Conservation (phyloP, 208 protist genomes). For the Herpetomonas tarakana region DNA sequence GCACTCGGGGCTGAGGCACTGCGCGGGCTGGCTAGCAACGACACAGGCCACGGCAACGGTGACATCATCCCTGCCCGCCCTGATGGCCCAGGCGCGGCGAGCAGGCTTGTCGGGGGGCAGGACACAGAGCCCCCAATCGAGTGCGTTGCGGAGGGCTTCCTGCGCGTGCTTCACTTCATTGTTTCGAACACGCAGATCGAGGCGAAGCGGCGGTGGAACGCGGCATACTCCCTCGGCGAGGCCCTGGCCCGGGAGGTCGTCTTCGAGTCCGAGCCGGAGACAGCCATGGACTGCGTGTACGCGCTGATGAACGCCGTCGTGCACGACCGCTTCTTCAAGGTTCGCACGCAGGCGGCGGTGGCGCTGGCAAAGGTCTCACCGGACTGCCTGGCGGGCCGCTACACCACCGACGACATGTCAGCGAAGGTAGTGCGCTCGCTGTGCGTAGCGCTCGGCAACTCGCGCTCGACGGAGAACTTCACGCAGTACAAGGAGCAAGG, state of each 20-base stretch:
- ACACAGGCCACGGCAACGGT: not conserved
- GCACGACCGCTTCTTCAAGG: conserved; percentile 76
- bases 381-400: conserved; percentile 22
- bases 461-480: conserved; percentile 51
- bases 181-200: conserved; percentile 25
- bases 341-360: conserved; percentile 70
- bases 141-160: conserved; percentile 67
- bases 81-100: too few relatives aligned
- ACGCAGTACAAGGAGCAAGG: conserved; percentile 67
- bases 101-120: too few relatives aligned
- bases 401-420: conserved; percentile 36
- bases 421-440: conserved; percentile 48
- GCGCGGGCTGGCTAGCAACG: not conserved
- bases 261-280: conserved; percentile 66
- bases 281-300: conserved; percentile 43
- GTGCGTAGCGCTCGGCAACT: conserved; percentile 49
- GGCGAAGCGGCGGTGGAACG: conserved; percentile 80
- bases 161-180: conserved; percentile 50
- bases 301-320: conserved; percentile 43
- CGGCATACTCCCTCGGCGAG: conserved; percentile 63
- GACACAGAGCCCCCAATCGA: conserved; percentile 27
- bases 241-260: conserved; percentile 44
- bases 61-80: not conserved
- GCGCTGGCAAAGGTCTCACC: conserved; percentile 35
- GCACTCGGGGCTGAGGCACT: not conserved